Evolutionary conservation across 225 moss, liverwort and hornwort genomes (phyloP), one percentile per base, ranked within the genome.

Genomic region (Pleurozium schreberi): DNA sequence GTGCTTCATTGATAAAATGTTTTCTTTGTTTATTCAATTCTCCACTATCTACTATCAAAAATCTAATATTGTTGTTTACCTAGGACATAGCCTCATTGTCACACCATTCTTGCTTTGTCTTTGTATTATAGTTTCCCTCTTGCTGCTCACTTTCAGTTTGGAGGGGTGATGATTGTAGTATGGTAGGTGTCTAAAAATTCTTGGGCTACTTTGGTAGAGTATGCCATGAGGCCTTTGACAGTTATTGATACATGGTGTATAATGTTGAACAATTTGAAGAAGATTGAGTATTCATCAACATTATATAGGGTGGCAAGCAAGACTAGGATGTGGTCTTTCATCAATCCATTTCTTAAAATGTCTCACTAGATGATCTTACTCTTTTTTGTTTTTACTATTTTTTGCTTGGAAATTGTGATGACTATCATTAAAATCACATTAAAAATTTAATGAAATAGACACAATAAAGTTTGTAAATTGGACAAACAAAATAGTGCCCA

Each of bases 81-180:
- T 34, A 14, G 1, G 8, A 50, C 2, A 34, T 2, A 50, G 21
- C 5, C 8, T 49, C 7, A 20, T 0, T 0, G 0, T 75, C 1
- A 50, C 21, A 50, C 4, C 1, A 2, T 4, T n/a, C 4, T 49
- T 18, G 45, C 50, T 33, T 75, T 75, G 7, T 49, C 7, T 8
- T 20, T 33, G 0, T 40, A 1, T 50, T 9, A 34, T 50, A 12
- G 0, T 8, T 33, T 2, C 4, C 5, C 8, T 50, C 33, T 50
- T 75, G 4, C 0, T 75, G 1, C 5, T 36, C 6, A 36, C 14
- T 22, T 34, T 34, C 22, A 2, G 14, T 36, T 36, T 8, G 3
- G 0, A 19, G 19, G 19, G 34, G 19, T 31, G 4, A 47, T 49
- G 12, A 19, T 49, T 75, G 18, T 0, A 3, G 7, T 49, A 74